Evolutionary conservation across 2,329 filamentous ascomycete genomes (phyloP).

Genomic region (Cytospora paraplurivora): DNA sequence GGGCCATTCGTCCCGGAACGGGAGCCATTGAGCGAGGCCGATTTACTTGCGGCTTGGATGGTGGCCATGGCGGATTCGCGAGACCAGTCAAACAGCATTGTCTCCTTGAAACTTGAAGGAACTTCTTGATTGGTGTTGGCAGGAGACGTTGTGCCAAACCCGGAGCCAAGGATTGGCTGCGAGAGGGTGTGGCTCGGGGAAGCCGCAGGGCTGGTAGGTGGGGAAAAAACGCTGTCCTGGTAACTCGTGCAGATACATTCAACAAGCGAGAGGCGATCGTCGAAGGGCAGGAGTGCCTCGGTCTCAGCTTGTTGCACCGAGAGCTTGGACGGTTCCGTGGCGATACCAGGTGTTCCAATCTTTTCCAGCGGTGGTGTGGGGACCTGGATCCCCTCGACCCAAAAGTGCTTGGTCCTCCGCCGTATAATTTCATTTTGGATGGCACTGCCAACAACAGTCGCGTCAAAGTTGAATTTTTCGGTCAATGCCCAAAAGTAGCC

Average conservation of each 20-base stretch:
- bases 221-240: constrained; percentile 60
- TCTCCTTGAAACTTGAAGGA: constrained; percentile 67
- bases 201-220: constrained; percentile 67
- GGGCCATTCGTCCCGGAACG: constrained; percentile 63
- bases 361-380: constrained; percentile 67
- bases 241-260: constrained; percentile 75
- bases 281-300: constrained; percentile 72
- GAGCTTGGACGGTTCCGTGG: constrained; percentile 48
- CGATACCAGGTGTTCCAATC: constrained; percentile 57
- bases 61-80: constrained; percentile 71
- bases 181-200: constrained; percentile 69
- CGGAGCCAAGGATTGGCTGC: constrained; percentile 61
- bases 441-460: constrained; percentile 66
- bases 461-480: constrained; percentile 76
- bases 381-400: constrained; percentile 73
- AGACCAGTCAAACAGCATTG: constrained; percentile 80
- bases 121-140: constrained; percentile 56
- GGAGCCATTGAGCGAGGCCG: constrained; percentile 76
- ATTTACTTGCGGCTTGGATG: constrained; percentile 69
- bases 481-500: constrained; percentile 84
- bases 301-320: constrained; percentile 58
- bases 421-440: constrained; percentile 77
- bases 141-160: constrained; percentile 42
- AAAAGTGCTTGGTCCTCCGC: constrained; percentile 73
- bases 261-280: constrained; percentile 70